These are phyloP conservation scores for Ceratobasidium sp. DNA, from an alignment of 1,284 basidiomycete species.

Conservation along the genomic window DNA sequence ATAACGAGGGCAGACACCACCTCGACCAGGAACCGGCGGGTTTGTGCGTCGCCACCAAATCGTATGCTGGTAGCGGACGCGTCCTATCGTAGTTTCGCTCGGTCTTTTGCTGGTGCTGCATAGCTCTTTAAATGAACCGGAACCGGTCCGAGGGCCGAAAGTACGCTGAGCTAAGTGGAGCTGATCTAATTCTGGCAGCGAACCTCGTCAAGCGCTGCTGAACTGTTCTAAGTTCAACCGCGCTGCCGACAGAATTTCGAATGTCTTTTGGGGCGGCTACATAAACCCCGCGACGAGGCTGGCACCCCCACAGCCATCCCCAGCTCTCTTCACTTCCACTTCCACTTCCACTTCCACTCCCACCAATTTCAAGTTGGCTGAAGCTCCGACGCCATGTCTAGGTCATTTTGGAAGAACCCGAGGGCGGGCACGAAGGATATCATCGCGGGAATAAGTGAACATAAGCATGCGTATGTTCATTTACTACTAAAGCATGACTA, in stretches of 20 bases:
- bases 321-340: constrained; percentile 9
- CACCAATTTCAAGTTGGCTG: neutral
- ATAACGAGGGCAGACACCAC: neutral
- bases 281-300: constrained; percentile 32
- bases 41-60: neutral
- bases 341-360: neutral
- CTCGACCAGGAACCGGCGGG: neutral
- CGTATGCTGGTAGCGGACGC: neutral
- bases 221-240: constrained; percentile 3
- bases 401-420: constrained; percentile 42
- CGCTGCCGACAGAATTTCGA: constrained; percentile 42
- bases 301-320: constrained; percentile 19
- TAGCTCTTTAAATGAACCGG: neutral
- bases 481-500: neutral
- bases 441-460: constrained; percentile 35
- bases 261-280: constrained; percentile 32
- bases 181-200: constrained; percentile 17
- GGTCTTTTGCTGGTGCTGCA: neutral
- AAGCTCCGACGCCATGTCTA: constrained; percentile 31
- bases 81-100: neutral
- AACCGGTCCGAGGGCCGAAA: constrained; percentile 30
- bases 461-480: constrained; percentile 37
- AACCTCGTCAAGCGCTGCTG: constrained; percentile 4
- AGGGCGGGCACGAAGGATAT: constrained; percentile 28
- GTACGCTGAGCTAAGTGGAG: constrained; percentile 5